Evolutionary conservation across 176 grass and related monocot genomes (phyloP).

Genomic region (Juncus effusus): DNA sequence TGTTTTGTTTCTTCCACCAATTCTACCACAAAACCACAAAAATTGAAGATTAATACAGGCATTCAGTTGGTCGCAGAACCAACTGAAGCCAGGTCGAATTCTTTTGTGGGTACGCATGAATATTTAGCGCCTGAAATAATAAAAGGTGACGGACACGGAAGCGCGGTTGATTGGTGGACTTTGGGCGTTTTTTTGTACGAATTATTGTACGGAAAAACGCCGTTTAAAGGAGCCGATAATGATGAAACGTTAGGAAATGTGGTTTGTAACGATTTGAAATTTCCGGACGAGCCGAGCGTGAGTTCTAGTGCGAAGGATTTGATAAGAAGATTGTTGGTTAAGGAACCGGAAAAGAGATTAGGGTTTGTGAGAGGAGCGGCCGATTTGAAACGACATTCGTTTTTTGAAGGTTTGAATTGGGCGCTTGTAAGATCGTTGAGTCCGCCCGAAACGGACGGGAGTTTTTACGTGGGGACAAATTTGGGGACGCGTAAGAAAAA

Average conservation of each 20-base stretch:
- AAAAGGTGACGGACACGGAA: slow-evolving; percentile 83
- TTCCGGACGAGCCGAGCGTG: slow-evolving; percentile 42
- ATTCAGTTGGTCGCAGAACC: slow-evolving; percentile 59
- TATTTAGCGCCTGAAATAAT: slow-evolving; percentile 91
- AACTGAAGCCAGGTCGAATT: slow-evolving; percentile 62
- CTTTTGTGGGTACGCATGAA: slow-evolving; percentile 88
- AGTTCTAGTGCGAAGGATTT: slow-evolving; percentile 47
- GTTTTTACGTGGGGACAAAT: slow-evolving; percentile 13
- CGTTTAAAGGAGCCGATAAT: slow-evolving; percentile 70
- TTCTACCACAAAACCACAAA: background rate
- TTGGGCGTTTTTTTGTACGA: slow-evolving; percentile 80
- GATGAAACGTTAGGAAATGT: slow-evolving; percentile 74
- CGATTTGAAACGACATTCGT: slow-evolving; percentile 75
- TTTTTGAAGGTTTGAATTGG: slow-evolving; percentile 89
- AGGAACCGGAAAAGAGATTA: slow-evolving; percentile 59
- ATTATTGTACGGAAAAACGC: slow-evolving; percentile 66
- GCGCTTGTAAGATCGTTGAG: slow-evolving; percentile 55
- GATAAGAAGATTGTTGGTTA: slow-evolving; percentile 53
- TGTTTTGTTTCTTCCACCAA: slow-evolving; percentile 19
- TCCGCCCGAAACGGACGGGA: slow-evolving; percentile 36
- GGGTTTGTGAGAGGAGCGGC: slow-evolving; percentile 57
- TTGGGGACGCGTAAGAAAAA: slow-evolving; percentile 21
- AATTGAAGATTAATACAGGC: slow-evolving; percentile 12
- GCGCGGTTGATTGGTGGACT: slow-evolving; percentile 95
- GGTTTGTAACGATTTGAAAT: slow-evolving; percentile 53